Evolutionary conservation across 1,139 yeast species (phyloP).

Genomic region (Pichia sp.): DNA sequence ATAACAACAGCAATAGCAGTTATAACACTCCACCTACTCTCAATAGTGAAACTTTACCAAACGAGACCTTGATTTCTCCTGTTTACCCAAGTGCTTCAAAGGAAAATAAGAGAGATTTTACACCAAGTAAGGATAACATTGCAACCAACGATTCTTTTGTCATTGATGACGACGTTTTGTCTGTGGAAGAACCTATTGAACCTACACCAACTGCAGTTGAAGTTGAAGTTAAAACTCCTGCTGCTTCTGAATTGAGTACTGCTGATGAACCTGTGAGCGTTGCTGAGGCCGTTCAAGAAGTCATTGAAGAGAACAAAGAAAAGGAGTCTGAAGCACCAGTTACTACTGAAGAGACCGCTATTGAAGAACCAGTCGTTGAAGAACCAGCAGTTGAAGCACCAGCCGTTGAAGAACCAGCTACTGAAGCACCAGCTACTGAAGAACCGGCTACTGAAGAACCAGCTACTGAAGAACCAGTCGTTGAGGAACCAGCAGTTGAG

Average conservation of each 20-base stretch:
- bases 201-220: constrained; percentile 2
- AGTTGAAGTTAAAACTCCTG: constrained; percentile 1
- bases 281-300: no score
- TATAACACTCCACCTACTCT: not conserved
- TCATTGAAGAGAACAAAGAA: no score
- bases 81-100: constrained; percentile 10
- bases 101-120: constrained; percentile 8
- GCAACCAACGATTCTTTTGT: constrained; percentile 22
- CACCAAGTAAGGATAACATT: constrained; percentile 13
- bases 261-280: constrained; percentile 2
- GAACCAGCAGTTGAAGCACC: constrained; percentile 5
- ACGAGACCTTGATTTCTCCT: constrained; percentile 26
- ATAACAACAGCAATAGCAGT: not conserved
- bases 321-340: constrained; percentile 5
- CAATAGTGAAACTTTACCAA: constrained; percentile 19
- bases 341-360: constrained; percentile 2
- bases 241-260: constrained; percentile 1
- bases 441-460: constrained; percentile 1
- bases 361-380: constrained; percentile 6
- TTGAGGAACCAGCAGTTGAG: constrained; percentile 4
- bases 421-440: constrained; percentile 4
- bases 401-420: constrained; percentile 6
- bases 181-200: constrained; percentile 3
- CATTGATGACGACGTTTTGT: constrained; percentile 15
- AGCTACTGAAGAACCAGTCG: constrained; percentile 2